Conservation (phyloP, 2,329 filamentous ascomycete genomes). For the Hypoxylon rubiginosum region DNA sequence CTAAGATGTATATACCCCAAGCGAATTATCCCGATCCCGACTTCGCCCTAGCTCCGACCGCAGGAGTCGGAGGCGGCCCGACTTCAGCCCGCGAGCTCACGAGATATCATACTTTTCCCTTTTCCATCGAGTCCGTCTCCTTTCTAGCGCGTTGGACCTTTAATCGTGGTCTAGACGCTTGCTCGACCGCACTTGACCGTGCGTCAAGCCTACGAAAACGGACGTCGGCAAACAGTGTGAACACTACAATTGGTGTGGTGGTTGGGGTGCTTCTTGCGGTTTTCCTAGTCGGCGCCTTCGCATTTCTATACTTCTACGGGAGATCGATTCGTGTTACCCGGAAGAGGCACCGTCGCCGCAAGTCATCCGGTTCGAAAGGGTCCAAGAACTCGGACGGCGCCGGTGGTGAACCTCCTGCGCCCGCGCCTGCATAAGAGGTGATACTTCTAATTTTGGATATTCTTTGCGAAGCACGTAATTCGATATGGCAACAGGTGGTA, state of each 20-base stretch:
- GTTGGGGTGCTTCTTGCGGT: conserved; percentile 45
- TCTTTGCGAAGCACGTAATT: conserved; percentile 13
- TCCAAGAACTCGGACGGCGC: conserved; percentile 31
- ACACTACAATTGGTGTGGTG: conserved; percentile 45
- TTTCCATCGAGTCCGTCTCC: conserved; percentile 20
- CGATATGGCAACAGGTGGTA: not conserved
- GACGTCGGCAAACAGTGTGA: conserved; percentile 29
- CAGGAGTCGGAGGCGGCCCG: conserved; percentile 20
- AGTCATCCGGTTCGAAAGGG: conserved; percentile 32
- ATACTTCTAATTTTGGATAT: conserved; percentile 2
- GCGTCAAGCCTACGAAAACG: conserved; percentile 34
- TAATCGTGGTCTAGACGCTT: conserved; percentile 9
- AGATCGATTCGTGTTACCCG: conserved; percentile 39
- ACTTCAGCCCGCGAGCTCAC: conserved; percentile 14
- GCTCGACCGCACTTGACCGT: conserved; percentile 19
- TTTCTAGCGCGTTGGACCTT: conserved; percentile 15
- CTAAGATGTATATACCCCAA: conserved; percentile 42
- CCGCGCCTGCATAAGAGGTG: conserved; percentile 19
- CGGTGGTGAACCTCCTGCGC: conserved; percentile 29
- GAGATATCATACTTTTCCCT: conserved; percentile 15
- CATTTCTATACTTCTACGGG: conserved; percentile 45
- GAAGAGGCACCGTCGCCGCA: conserved; percentile 35
- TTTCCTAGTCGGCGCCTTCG: conserved; percentile 38
- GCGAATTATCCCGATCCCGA: conserved; percentile 25
- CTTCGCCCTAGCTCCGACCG: conserved; percentile 25